Percentiles rank a stretch among this genome's conserved stretches.
These are phyloP conservation scores for Thuja plicata DNA, from an alignment of 83 land plant species.

Conservation along the genomic window DNA sequence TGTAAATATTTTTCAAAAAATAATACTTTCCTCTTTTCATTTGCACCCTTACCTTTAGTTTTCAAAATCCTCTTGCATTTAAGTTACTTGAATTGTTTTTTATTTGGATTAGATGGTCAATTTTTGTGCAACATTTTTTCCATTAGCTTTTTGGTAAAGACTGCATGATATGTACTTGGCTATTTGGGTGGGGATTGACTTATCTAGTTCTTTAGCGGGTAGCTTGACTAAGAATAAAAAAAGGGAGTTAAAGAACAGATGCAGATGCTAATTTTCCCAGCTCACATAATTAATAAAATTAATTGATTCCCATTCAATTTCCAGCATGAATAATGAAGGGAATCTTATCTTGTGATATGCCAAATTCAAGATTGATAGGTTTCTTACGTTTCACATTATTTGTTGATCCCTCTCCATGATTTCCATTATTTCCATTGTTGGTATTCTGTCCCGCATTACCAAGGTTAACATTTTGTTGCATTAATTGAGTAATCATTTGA, in stretches of 20 bases:
- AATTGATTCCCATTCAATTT: neutral
- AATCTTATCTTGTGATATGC: neutral
- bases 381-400: neutral
- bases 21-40: neutral
- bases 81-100: too few relatives aligned
- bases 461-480: too few relatives aligned
- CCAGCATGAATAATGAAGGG: slow-evolving; percentile 1
- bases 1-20: neutral
- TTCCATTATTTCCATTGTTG: too few relatives aligned
- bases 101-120: neutral
- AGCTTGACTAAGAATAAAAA: neutral
- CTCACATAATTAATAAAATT: neutral
- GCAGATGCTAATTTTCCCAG: neutral
- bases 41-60: neutral
- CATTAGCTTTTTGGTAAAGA: neutral
- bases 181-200: neutral
- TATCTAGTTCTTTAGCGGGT: neutral
- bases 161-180: neutral
- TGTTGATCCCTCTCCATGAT: too few relatives aligned
- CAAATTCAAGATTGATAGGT: neutral
- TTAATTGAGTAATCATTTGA: too few relatives aligned
- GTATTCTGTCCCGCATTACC: too few relatives aligned
- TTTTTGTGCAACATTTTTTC: neutral
- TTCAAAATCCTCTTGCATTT: neutral
- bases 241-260: neutral